These are phyloP conservation scores for Penicillium alfredii DNA, from an alignment of 495 filamentous ascomycete species.

Conservation along the genomic window DNA sequence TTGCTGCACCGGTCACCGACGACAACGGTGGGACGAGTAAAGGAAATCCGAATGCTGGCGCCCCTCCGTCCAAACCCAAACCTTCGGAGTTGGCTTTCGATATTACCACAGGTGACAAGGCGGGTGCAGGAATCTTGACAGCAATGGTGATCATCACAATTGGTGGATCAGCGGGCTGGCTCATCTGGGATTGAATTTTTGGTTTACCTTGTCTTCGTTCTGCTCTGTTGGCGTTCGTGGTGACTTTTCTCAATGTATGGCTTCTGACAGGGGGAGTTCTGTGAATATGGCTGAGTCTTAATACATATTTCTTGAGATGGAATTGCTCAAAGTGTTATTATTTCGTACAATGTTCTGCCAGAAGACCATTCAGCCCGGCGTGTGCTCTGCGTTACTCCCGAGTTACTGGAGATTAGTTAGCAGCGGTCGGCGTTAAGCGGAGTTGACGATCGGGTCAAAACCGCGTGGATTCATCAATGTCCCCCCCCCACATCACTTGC, in stretches of 20 bases:
- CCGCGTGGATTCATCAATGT: conserved; percentile 25
- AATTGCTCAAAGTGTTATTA: no score
- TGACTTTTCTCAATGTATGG: neutral
- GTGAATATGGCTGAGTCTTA: no score
- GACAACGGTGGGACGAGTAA: conserved; percentile 68
- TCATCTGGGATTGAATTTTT: conserved; percentile 25
- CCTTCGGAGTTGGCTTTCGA: conserved; percentile 11
- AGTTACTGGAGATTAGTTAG: no score
- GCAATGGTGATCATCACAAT: conserved; percentile 24
- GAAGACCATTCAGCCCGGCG: no score
- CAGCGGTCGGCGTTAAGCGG: no score
- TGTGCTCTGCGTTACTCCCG: no score
- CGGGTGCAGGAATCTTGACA: conserved; percentile 32
- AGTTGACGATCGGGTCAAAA: no score
- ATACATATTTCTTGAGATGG: no score
- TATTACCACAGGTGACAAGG: conserved; percentile 27
- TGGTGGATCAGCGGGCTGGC: conserved; percentile 27
- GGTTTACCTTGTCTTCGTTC: neutral
- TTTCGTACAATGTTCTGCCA: no score
- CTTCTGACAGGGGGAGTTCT: conserved; percentile 6
- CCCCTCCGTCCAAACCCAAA: conserved; percentile 8
- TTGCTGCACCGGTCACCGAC: conserved; percentile 53
- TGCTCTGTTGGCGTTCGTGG: neutral
- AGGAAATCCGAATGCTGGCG: conserved; percentile 64
- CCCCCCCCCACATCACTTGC: no score